phyloP scores from a whole-genome alignment of 352 stramenopile genomes.

The Phytophthora pisi region DNA sequence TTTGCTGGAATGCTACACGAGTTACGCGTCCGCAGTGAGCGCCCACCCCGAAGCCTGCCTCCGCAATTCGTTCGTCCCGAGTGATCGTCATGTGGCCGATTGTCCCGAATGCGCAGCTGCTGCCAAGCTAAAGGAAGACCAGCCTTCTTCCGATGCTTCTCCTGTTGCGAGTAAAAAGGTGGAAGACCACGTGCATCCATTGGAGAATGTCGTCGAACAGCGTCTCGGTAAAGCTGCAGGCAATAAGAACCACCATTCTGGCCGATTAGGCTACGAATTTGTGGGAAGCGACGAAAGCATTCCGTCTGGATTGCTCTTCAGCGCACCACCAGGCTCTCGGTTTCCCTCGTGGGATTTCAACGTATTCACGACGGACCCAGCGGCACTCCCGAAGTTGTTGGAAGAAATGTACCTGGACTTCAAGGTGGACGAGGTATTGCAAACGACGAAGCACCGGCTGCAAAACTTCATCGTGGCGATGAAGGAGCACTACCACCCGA shows the following conservation, averaged over 20 bases:
- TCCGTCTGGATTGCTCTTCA: constrained; percentile 29
- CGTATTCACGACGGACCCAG: constrained; percentile 67
- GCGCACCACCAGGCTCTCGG: constrained; percentile 32
- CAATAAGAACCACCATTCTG: constrained; percentile 29
- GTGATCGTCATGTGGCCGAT: constrained; percentile 44
- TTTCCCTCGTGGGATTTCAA: constrained; percentile 83
- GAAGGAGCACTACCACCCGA: constrained; percentile 86
- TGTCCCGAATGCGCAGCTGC: constrained; percentile 45
- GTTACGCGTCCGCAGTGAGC: constrained; percentile 57
- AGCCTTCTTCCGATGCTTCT: background rate
- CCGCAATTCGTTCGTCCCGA: constrained; percentile 64
- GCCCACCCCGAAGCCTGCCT: constrained; percentile 57
- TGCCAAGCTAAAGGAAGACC: constrained; percentile 27
- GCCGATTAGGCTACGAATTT: constrained; percentile 43
- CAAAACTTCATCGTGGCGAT: constrained; percentile 84
- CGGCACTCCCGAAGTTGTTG: constrained; percentile 57
- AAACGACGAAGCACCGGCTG: constrained; percentile 59
- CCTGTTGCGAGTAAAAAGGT: constrained; percentile 4
- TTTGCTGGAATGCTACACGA: constrained; percentile 78
- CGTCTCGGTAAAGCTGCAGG: constrained; percentile 21
- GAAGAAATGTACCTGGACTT: constrained; percentile 84
- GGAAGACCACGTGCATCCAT: constrained; percentile 2
- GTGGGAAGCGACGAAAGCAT: constrained; percentile 14
- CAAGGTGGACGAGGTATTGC: constrained; percentile 64
- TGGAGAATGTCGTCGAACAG: constrained; percentile 21